Conservation (phyloP, 768 basidiomycete species). For the Naganishia vishniacii region DNA sequence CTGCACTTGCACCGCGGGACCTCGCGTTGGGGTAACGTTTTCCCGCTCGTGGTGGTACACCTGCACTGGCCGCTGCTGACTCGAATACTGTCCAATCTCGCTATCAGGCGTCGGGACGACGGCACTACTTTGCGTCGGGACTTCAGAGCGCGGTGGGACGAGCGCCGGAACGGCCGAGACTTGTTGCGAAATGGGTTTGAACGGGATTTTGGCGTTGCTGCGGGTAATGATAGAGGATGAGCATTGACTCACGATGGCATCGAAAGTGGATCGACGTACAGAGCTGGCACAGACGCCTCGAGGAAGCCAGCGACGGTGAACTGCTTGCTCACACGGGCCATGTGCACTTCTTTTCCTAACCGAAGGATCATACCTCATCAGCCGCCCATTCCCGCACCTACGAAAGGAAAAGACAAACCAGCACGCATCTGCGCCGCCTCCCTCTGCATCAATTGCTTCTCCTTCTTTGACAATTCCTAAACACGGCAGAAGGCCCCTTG, state of each 20-base stretch:
- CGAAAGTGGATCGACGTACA: conserved; percentile 4
- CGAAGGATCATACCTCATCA: neutral
- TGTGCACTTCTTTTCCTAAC: conserved; percentile 14
- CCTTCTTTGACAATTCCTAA: conserved; percentile 7
- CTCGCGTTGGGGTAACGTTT: neutral
- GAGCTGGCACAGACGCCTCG: neutral
- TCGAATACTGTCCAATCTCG: conserved; percentile 20
- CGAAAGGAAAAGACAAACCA: neutral
- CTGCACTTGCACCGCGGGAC: neutral
- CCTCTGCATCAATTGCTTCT: conserved; percentile 9
- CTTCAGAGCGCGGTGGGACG: neutral
- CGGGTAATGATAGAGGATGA: neutral
- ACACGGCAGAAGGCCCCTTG: neutral
- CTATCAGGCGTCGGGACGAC: conserved; percentile 17
- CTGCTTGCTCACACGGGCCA: conserved; percentile 7
- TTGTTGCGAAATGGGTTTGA: conserved; percentile 16
- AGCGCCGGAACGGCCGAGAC: conserved; percentile 9
- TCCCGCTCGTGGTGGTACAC: neutral
- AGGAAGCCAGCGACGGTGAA: conserved; percentile 6
- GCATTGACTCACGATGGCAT: no score
- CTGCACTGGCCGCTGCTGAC: neutral
- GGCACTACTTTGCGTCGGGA: conserved; percentile 17
- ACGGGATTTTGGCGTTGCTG: conserved; percentile 15
- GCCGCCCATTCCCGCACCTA: neutral
- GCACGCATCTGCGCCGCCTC: conserved; percentile 17